Evolutionary conservation across 192 early-diverging fungal genomes (phyloP), one percentile per base, ranked within the genome.

Genomic region (Mortierella antarctica): DNA sequence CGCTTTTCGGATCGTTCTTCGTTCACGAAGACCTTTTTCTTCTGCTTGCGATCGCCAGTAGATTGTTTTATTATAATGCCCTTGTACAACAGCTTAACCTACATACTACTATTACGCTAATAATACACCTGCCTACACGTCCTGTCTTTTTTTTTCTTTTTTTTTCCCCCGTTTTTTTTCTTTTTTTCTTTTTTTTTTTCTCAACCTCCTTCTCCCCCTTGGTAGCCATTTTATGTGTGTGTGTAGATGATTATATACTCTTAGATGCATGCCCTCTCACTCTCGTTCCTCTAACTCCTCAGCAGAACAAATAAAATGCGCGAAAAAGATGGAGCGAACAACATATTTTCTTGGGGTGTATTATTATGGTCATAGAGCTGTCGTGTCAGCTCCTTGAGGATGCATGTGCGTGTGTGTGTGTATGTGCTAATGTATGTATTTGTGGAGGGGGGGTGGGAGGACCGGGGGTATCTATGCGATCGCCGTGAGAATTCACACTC

Each of bases 141-240:
- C 31, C 31, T 31, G 31, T 1, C 6, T 59, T 55, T 44, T 49
- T 18, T 44, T 49, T 41, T 44, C 23, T 41, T 44, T 44, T 20
- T 60, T 31, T 70, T 61, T 17, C 12, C 46, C 2, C 40, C 23
- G 52, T 1, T 39, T 50, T 20, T 57, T 57, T 69, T 69, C 48
- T 60, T 50, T 39, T 48, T 49, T 53, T 40, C 57, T 31, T 54
- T 70, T 70, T 55, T 67, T 53, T 52, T 65, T 65, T 50, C 6
- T n/a, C 18, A 13, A 56, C 52, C 4, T 31, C 40, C 39, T 60
- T 39, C 4, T 31, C 40, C 39, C 41, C 11, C 39, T 1, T 10
- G 41, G 13, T 31, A 31, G 31, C 31, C 31, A 31, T 31, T 31
- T 31, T 31, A 31, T 31, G 31, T 31, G 31, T 31, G 31, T 31